Evolutionary conservation across 441 rosid genomes (phyloP).

Genomic region (Pelargonium myrrhifolium): DNA sequence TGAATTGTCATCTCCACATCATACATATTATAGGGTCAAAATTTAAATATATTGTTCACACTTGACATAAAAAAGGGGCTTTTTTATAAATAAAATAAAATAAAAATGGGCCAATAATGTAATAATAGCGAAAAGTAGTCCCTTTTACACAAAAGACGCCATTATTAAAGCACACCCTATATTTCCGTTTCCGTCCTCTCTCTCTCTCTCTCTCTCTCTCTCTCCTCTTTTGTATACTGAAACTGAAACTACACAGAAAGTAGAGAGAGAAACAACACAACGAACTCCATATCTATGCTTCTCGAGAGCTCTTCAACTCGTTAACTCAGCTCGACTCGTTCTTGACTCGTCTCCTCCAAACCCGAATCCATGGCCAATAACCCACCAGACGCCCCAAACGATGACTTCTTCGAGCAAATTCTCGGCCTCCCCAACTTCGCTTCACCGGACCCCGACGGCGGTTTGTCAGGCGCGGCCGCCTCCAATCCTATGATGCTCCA

Average conservation of each 20-base stretch:
- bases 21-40: no score
- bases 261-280: background rate
- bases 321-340: conserved; percentile 10
- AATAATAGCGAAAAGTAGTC: conserved; percentile 21
- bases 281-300: conserved; percentile 13
- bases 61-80: no score
- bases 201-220: conserved; percentile 2
- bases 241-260: conserved; percentile 11
- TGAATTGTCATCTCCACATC: no score
- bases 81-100: background rate
- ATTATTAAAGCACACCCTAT: conserved; percentile 26
- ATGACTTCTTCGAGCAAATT: conserved; percentile 88
- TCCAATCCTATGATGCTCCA: conserved; percentile 75
- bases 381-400: conserved; percentile 49
- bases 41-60: no score
- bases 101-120: conserved; percentile 15
- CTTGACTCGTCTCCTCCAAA: conserved; percentile 2
- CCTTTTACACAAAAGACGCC: conserved; percentile 19
- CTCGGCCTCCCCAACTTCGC: conserved; percentile 64
- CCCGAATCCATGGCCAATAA: conserved; percentile 46
- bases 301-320: conserved; percentile 10
- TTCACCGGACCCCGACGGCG: conserved; percentile 30
- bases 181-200: conserved; percentile 4
- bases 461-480: conserved; percentile 24
- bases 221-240: background rate